phyloP scores from a whole-genome alignment of 2,329 filamentous ascomycete genomes.

The Tolypocladium guangdongense region DNA sequence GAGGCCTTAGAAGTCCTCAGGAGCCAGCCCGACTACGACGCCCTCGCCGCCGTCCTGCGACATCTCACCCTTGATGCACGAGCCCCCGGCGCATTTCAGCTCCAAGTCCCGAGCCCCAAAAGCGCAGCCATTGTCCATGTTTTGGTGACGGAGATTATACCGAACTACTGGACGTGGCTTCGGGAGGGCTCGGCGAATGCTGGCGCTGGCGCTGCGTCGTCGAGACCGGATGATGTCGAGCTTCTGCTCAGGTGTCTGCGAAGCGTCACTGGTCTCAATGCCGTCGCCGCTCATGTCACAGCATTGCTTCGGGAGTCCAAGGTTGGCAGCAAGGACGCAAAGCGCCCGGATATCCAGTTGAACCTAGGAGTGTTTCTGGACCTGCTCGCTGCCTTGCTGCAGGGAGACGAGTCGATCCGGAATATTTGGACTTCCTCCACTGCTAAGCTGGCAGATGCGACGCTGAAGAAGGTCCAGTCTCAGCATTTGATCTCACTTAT shows the following conservation, averaged over 20 bases:
- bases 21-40: constrained; percentile 49
- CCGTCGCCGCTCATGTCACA: constrained; percentile 59
- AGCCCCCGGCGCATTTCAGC: constrained; percentile 10
- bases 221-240: constrained; percentile 25
- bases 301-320: constrained; percentile 44
- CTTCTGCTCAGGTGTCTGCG: constrained; percentile 54
- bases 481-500: constrained; percentile 32
- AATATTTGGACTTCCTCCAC: constrained; percentile 27
- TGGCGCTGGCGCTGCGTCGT: constrained; percentile 1
- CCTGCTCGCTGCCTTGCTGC: constrained; percentile 30
- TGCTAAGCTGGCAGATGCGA: constrained; percentile 8
- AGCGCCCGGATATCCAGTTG: constrained; percentile 29
- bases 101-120: constrained; percentile 45
- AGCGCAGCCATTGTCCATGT: constrained; percentile 65
- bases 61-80: constrained; percentile 32
- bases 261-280: constrained; percentile 68
- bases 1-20: constrained; percentile 51
- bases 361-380: constrained; percentile 33
- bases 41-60: constrained; percentile 38
- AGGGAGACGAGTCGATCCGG: constrained; percentile 22
- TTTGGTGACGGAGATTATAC: constrained; percentile 62
- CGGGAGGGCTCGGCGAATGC: constrained; percentile 27
- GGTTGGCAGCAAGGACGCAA: constrained; percentile 22
- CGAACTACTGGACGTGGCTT: constrained; percentile 70
- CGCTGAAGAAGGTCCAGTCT: constrained; percentile 19